Conservation (phyloP, 2,329 filamentous ascomycete genomes). For the Xylaria digitata region DNA sequence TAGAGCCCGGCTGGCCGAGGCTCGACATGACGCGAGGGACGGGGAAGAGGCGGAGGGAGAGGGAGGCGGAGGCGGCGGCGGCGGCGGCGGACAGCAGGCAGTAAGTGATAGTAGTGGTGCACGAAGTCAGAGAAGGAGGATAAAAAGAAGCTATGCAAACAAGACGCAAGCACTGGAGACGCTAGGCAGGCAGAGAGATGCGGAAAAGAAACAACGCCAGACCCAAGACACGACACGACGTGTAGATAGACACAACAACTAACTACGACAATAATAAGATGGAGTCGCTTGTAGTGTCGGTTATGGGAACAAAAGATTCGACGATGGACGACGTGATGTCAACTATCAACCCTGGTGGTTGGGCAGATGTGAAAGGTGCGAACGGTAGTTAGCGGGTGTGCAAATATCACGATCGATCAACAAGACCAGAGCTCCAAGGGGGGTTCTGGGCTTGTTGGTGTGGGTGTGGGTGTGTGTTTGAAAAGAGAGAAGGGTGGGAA, state of each 20-base stretch:
- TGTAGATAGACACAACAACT: too few species aligned
- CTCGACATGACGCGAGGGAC: conserved; percentile 57
- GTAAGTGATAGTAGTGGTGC: conserved; percentile 35
- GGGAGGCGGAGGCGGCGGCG: neutral
- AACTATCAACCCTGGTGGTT: conserved; percentile 47
- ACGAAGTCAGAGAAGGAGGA: conserved; percentile 12
- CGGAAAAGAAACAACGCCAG: conserved; percentile 41
- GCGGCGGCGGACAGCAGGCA: too few species aligned
- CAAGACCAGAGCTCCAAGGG: conserved; percentile 42
- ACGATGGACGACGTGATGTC: conserved; percentile 50
- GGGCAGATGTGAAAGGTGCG: conserved; percentile 44
- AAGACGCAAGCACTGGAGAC: conserved; percentile 24
- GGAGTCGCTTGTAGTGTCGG: too few species aligned
- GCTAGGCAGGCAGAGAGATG: conserved; percentile 26
- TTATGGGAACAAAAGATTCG: conserved; percentile 39
- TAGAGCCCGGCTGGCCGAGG: conserved; percentile 62
- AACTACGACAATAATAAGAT: conserved; percentile 26
- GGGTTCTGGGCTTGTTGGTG: conserved; percentile 46
- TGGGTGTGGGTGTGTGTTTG: conserved; percentile 46
- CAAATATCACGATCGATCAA: conserved; percentile 50
- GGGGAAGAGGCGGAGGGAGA: conserved; percentile 23
- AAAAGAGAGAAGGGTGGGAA: conserved; percentile 47
- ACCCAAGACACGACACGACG: conserved; percentile 35
- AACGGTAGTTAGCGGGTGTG: conserved; percentile 47
- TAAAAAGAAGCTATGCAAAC: conserved; percentile 35